Evolutionary conservation across 1,284 basidiomycete species (phyloP).

Genomic region (Apiotrichum porosum): DNA sequence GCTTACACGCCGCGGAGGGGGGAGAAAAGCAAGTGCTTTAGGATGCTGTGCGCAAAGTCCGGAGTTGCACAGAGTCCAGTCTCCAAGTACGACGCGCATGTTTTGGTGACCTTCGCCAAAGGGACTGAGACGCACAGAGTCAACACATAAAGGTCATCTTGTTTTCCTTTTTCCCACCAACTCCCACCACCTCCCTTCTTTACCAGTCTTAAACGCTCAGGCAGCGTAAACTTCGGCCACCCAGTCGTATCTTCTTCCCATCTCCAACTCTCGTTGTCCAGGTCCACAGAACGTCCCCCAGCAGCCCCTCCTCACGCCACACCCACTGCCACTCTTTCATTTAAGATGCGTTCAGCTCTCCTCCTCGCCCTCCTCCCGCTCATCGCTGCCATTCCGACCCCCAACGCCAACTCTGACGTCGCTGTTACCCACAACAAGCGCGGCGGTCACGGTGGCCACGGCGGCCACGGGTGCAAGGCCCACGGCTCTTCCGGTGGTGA

Average conservation of each 20-base stretch:
- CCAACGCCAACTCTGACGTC: not conserved
- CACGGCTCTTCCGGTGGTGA: not conserved
- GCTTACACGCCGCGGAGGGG: no score
- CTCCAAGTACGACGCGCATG: no score
- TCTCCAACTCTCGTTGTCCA: no score
- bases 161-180: not conserved
- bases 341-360: slow-evolving; percentile 2
- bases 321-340: not conserved
- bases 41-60: no score
- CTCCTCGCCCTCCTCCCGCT: slow-evolving; percentile 19
- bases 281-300: no score
- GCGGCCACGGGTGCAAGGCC: not conserved
- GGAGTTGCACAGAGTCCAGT: no score
- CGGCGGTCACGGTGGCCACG: not conserved
- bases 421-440: not conserved
- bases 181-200: not conserved
- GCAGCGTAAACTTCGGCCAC: no score
- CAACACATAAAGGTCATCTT: no score
- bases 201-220: not conserved
- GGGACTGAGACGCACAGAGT: no score
- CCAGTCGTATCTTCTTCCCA: no score
- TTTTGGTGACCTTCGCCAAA: no score
- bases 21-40: no score
- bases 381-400: slow-evolving; percentile 3
- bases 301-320: not conserved